phyloP scores from a whole-genome alignment of 2,329 filamentous ascomycete species.

The Talaromyces sp. region DNA sequence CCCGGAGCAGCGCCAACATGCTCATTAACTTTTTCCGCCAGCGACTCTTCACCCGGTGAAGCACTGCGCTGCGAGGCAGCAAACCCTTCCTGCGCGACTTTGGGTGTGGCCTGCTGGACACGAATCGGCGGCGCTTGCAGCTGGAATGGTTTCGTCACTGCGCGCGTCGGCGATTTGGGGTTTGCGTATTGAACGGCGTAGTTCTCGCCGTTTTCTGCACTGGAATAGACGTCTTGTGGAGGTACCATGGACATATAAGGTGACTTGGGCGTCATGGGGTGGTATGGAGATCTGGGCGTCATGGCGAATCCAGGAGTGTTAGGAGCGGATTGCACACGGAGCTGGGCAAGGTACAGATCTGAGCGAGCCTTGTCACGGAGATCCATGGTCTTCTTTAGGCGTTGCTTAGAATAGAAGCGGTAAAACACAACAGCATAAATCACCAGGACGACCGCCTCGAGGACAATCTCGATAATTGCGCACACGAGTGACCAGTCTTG shows the following conservation, averaged over 20 bases:
- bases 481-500: constrained; percentile 90
- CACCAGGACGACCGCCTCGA: constrained; percentile 84
- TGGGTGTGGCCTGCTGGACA: constrained; percentile 72
- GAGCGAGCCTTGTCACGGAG: constrained; percentile 88
- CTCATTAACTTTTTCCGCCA: constrained; percentile 48
- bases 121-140: constrained; percentile 79
- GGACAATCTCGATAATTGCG: constrained; percentile 92
- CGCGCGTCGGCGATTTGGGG: constrained; percentile 57
- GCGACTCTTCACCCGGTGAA: constrained; percentile 22
- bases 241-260: neutral
- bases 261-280: constrained; percentile 28
- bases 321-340: constrained; percentile 79
- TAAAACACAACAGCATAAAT: constrained; percentile 96
- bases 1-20: constrained; percentile 68
- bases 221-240: constrained; percentile 39
- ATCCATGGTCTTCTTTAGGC: constrained; percentile 95
- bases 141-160: constrained; percentile 61
- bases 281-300: constrained; percentile 52
- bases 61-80: constrained; percentile 34
- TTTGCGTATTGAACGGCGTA: constrained; percentile 49
- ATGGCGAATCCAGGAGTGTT: constrained; percentile 85
- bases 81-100: constrained; percentile 60
- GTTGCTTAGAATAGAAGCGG: constrained; percentile 93
- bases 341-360: constrained; percentile 87
- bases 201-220: constrained; percentile 49